Evolutionary conservation across 495 filamentous ascomycete genomes (phyloP).

Genomic region (Parachaetomium inaequale): DNA sequence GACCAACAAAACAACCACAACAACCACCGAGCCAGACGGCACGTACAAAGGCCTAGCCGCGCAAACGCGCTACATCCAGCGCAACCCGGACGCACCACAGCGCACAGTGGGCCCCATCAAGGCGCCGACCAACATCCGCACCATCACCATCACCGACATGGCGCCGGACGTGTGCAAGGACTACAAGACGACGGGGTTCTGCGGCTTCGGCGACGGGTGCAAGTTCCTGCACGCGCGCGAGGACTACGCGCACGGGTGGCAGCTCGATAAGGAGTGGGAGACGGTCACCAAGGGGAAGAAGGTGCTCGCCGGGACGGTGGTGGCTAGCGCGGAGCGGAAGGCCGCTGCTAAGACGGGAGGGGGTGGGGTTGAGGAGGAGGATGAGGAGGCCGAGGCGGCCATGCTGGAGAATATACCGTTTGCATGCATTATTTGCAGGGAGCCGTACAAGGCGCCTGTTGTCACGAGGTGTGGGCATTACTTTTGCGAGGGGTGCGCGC

Average conservation of each 20-base stretch:
- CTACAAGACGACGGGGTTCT: conserved; percentile 30
- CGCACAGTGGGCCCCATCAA: conserved; percentile 80
- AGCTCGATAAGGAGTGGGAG: conserved; percentile 93
- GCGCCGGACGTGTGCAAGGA: conserved; percentile 96
- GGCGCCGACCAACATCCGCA: conserved; percentile 84
- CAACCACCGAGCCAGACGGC: conserved; percentile 46
- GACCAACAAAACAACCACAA: conserved; percentile 8
- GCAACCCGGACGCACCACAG: conserved; percentile 72
- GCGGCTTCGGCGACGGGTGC: conserved; percentile 51
- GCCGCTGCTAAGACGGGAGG: conserved; percentile 35
- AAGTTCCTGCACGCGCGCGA: conserved; percentile 85
- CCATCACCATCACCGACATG: conserved; percentile 85
- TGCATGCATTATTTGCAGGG: conserved; percentile 88
- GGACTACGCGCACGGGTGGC: conserved; percentile 92
- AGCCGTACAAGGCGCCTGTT: conserved; percentile 75
- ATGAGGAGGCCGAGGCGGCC: conserved; percentile 70
- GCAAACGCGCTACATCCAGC: conserved; percentile 71
- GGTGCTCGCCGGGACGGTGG: conserved; percentile 56
- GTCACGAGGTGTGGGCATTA: conserved; percentile 92
- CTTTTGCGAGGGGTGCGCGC: conserved; percentile 86
- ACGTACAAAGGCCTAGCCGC: conserved; percentile 74
- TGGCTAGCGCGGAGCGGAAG: conserved; percentile 57
- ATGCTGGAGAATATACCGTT: conserved; percentile 87
- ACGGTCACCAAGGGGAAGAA: conserved; percentile 72
- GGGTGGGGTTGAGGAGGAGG: conserved; percentile 41